phyloP scores from a whole-genome alignment of 2,329 filamentous ascomycete genomes.

The Ceratocystis diversiconidia region DNA sequence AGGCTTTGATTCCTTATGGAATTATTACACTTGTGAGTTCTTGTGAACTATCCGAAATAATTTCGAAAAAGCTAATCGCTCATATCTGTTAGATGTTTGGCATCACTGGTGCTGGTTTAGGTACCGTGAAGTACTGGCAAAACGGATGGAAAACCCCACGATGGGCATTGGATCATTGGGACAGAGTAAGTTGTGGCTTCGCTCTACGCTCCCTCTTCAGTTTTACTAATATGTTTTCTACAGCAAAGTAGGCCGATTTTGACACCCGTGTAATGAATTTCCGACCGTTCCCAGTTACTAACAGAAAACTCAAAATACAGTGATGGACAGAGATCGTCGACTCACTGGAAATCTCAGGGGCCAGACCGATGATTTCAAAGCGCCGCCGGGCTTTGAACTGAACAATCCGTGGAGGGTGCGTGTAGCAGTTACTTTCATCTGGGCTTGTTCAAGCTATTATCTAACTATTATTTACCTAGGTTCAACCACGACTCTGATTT shows the following conservation, averaged over 20 bases:
- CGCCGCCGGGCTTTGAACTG: conserved; percentile 46
- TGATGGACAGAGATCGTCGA: conserved; percentile 52
- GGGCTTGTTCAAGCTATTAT: neutral
- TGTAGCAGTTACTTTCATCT: conserved; percentile 18
- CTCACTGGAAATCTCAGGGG: conserved; percentile 46
- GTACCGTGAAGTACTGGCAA: conserved; percentile 40
- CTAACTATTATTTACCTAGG: conserved; percentile 3
- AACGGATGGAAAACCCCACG: conserved; percentile 48
- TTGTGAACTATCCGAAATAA: conserved; percentile 13
- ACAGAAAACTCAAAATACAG: conserved; percentile 26
- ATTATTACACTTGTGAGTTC: conserved; percentile 46
- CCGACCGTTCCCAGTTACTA: neutral
- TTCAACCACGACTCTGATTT: conserved; percentile 13
- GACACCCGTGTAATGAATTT: neutral
- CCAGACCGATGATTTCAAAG: conserved; percentile 40
- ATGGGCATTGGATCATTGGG: conserved; percentile 49
- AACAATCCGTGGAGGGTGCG: conserved; percentile 49
- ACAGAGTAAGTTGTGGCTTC: conserved; percentile 34
- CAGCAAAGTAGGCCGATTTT: conserved; percentile 39
- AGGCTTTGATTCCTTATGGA: conserved; percentile 48
- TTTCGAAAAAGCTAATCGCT: conserved; percentile 21
- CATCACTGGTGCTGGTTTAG: conserved; percentile 42
- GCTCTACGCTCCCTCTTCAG: neutral
- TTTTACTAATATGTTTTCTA: conserved; percentile 23
- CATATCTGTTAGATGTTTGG: conserved; percentile 44